Base-by-base conservation (phyloP, 2,329 filamentous ascomycete species). In the Ustilaginoidea virens region DNA sequence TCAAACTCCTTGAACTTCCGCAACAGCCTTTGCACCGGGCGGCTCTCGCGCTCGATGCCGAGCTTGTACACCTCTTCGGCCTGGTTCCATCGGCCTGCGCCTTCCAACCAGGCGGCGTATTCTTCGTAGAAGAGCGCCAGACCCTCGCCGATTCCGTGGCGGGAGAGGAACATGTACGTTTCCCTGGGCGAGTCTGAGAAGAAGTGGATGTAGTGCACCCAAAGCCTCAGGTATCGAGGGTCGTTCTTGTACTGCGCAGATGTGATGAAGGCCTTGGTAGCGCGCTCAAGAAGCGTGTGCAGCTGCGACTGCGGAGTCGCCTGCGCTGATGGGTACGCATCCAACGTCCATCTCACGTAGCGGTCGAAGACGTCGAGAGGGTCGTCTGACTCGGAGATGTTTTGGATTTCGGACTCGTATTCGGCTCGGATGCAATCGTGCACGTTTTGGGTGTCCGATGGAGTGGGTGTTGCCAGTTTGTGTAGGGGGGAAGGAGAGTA, bases 71-170 rank as follows among this genome's bases (percentile, higher is more conserved):
- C 80, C 51, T 98, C 90, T 42, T 93, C 85, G 1, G 90, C 87
- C 51, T 98, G 90, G 14, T 64, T 68, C 80, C 83, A 94, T 38
- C 87, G 66, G 10, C 74, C 80, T 5, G 76, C 80, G 20, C 72
- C 65, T 56, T 98, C 90, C 5, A 98, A 62, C 82, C 86, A 96
- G 2, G 74, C 79, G 1, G 90, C 86, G 48, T 92, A 98, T 47
- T 96, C 90, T 50, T 98, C 90, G 53, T 98, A 98, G 52, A 85
- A 98, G 4, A 96, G 61, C 2, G 90, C 90, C 3, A 98, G 66
- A 1, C 66, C 63, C 45, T 94, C 85, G 35, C 87, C 90, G 35
- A 98, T 82, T 37, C 66, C 68, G 48, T 98, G 85, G 28, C 86
- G 79, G 9, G 87, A 78, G 20, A 98, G 65, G 47, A 92, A 98